phyloP scores from a whole-genome alignment of 345 rosid species.

The thale cress (Arabidopsis thaliana) region DNA sequence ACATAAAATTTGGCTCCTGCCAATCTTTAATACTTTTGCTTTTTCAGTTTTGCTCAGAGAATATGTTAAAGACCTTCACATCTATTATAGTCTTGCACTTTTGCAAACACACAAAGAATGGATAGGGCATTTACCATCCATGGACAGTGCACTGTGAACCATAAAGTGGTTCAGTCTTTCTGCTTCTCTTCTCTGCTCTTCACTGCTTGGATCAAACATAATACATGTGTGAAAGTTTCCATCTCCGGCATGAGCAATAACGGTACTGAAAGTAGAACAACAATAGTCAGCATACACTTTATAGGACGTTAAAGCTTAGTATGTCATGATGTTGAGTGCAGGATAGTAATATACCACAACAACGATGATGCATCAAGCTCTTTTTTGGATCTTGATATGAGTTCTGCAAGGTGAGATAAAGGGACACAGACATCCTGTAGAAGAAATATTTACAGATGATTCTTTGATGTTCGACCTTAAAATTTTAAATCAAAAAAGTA shows the following conservation, averaged over 20 bases:
- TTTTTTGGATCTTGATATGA: slow-evolving; percentile 75
- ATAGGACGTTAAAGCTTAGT: neutral
- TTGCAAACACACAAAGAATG: slow-evolving; percentile 56
- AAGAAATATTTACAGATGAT: slow-evolving; percentile 18
- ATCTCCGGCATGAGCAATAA: slow-evolving; percentile 96
- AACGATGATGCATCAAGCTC: slow-evolving; percentile 76
- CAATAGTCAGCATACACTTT: neutral
- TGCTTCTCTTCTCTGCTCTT: slow-evolving; percentile 74
- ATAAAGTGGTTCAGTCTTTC: slow-evolving; percentile 78
- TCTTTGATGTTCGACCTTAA: slow-evolving; percentile 1
- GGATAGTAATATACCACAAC: slow-evolving; percentile 56
- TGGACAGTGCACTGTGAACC: slow-evolving; percentile 78
- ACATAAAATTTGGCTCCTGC: neutral
- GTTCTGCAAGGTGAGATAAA: slow-evolving; percentile 73
- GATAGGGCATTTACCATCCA: slow-evolving; percentile 66
- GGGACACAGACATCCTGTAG: slow-evolving; percentile 95
- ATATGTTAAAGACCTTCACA: neutral
- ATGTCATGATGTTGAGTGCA: slow-evolving; percentile 15
- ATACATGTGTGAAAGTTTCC: slow-evolving; percentile 86
- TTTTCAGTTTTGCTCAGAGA: neutral
- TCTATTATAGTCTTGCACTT: slow-evolving; percentile 48
- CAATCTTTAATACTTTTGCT: neutral
- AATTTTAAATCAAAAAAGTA: neutral
- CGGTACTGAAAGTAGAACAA: slow-evolving; percentile 56
- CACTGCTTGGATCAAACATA: slow-evolving; percentile 72